phyloP scores from a whole-genome alignment of 768 basidiomycete species.

The Podaxis pistillaris region DNA sequence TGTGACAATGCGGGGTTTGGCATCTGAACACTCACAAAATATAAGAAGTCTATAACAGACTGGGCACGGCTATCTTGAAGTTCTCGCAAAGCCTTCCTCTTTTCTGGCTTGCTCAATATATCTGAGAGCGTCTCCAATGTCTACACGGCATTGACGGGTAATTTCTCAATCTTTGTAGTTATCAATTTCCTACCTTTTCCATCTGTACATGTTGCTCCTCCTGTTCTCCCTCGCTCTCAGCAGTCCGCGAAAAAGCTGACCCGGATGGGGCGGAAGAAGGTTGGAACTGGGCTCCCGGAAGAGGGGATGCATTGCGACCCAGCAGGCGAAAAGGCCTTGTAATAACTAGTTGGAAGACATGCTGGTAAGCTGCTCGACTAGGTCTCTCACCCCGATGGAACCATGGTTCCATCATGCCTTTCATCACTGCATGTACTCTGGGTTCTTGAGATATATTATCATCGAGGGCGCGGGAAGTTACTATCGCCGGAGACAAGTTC shows the following conservation, averaged over 20 bases:
- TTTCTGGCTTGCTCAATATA: no score
- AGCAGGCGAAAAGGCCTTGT: conserved; percentile 74
- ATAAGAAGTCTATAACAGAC: no score
- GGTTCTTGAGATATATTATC: conserved; percentile 74
- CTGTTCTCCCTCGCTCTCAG: no score
- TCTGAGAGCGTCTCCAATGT: no score
- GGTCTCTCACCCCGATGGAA: conserved; percentile 35
- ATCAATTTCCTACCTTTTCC: no score
- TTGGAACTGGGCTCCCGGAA: conserved; percentile 52
- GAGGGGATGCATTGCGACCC: conserved; percentile 53
- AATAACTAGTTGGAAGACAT: conserved; percentile 77
- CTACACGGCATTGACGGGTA: no score
- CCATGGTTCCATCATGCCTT: conserved; percentile 43
- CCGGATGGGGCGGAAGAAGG: conserved; percentile 52
- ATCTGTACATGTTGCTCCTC: no score
- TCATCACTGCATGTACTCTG: conserved; percentile 85
- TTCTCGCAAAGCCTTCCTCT: no score
- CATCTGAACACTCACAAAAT: no score
- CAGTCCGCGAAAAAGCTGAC: conserved; percentile 24
- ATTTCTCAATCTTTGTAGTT: no score
- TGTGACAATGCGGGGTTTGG: no score
- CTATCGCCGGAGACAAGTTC: conserved; percentile 58
- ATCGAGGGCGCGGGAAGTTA: conserved; percentile 42
- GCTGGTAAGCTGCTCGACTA: conserved; percentile 56
- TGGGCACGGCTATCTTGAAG: no score